A percentile compares a stretch with the other conserved stretches of the same genome.
These are phyloP conservation scores for Phytopythium ostracodes DNA, from an alignment of 352 stramenopile species.

Conservation along the genomic window DNA sequence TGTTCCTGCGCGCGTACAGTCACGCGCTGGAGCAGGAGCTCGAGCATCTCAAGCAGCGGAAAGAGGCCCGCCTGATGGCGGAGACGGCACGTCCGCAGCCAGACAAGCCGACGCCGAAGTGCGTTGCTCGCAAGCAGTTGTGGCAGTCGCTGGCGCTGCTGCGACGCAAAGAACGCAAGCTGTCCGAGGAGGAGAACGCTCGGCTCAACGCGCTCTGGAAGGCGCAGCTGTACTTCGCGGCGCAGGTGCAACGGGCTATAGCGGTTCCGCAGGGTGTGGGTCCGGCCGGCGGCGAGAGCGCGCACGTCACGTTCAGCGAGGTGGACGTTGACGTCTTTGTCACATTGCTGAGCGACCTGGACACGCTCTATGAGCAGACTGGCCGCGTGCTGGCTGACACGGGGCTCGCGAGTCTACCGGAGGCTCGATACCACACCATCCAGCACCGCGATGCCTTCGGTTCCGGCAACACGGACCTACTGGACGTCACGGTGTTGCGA, in stretches of 20 bases:
- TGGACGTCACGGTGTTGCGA: constrained; percentile 3
- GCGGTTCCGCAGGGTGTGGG: not conserved
- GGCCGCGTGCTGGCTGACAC: not conserved
- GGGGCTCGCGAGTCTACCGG: not conserved
- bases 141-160: not conserved
- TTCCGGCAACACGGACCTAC: not conserved
- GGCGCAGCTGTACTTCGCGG: not conserved
- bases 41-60: not conserved
- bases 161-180: not conserved
- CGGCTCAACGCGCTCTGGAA: not conserved
- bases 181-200: constrained; percentile 1
- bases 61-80: not conserved
- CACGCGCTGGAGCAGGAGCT: not conserved
- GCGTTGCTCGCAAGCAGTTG: not conserved
- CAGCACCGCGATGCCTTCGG: not conserved
- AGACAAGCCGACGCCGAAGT: not conserved
- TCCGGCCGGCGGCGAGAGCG: not conserved
- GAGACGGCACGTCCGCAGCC: not conserved
- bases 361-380: not conserved
- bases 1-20: not conserved
- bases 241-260: not conserved
- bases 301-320: constrained; percentile 1
- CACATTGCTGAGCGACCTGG: not conserved
- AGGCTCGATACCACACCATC: not conserved
- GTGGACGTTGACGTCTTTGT: not conserved